A percentile compares a stretch with the other conserved stretches of the same genome.
Conservation (phyloP, 495 filamentous ascomycete species). For the Filosporella fistucella region DNA sequence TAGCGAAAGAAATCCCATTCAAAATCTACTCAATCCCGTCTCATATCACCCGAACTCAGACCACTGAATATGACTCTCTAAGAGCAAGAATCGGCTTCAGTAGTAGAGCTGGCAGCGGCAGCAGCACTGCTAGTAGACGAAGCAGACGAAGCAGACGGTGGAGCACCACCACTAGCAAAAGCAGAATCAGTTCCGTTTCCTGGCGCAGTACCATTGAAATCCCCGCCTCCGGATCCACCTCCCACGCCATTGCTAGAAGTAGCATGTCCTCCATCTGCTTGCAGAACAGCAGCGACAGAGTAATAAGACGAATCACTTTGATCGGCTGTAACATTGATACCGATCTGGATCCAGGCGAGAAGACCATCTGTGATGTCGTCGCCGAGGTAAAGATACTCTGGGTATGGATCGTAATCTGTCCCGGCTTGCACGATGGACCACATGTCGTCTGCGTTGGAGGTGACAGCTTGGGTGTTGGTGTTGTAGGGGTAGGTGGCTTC, state of each 20-base stretch:
- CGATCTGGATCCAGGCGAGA: conserved; percentile 47
- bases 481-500: conserved; percentile 48
- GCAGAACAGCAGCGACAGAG: conserved; percentile 9
- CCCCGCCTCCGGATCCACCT: neutral
- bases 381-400: conserved; percentile 53
- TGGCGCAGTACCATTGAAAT: neutral
- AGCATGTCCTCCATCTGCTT: conserved; percentile 16
- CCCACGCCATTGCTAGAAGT: neutral
- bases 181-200: conserved; percentile 8
- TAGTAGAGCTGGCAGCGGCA: no score
- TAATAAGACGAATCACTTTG: conserved; percentile 37
- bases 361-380: conserved; percentile 47
- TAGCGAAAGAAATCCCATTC: neutral
- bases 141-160: no score
- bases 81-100: no score
- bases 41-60: neutral
- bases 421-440: conserved; percentile 40
- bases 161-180: no score
- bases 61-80: neutral
- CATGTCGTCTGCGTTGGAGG: conserved; percentile 50
- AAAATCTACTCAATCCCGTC: neutral
- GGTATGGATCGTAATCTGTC: conserved; percentile 48
- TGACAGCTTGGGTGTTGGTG: conserved; percentile 47
- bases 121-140: no score
- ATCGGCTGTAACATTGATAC: conserved; percentile 46